These are phyloP conservation scores for Fraxinus sp. DNA, from an alignment of 305 asterid genomes.

Conservation along the genomic window DNA sequence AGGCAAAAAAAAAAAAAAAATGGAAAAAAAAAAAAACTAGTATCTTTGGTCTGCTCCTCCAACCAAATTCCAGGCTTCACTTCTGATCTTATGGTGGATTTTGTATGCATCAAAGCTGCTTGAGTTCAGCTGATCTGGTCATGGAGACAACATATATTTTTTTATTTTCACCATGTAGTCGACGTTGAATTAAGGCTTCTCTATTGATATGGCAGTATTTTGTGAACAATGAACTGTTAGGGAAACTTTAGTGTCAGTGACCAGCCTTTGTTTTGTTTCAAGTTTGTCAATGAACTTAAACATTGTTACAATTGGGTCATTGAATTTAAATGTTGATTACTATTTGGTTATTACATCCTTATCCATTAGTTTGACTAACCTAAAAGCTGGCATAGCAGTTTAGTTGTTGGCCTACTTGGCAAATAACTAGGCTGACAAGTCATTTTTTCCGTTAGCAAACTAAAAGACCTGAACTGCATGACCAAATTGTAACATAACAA, in stretches of 20 bases:
- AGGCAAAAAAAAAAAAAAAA: background rate
- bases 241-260: background rate
- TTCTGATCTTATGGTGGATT: background rate
- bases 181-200: background rate
- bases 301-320: background rate
- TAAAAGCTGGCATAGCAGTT: background rate
- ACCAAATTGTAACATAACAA: background rate
- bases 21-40: background rate
- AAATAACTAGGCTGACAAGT: background rate
- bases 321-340: background rate
- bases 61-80: background rate
- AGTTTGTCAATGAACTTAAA: background rate
- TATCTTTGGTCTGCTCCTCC: background rate
- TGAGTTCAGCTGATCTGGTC: background rate
- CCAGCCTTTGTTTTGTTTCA: background rate
- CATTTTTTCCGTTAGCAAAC: background rate
- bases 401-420: background rate
- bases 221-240: background rate
- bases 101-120: background rate
- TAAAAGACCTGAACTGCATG: background rate
- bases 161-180: background rate
- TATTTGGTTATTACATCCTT: background rate
- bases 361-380: background rate
- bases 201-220: background rate
- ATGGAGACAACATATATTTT: background rate